phyloP scores from a whole-genome alignment of 2,329 filamentous ascomycete species.

The Sclerotiophoma versabilis region DNA sequence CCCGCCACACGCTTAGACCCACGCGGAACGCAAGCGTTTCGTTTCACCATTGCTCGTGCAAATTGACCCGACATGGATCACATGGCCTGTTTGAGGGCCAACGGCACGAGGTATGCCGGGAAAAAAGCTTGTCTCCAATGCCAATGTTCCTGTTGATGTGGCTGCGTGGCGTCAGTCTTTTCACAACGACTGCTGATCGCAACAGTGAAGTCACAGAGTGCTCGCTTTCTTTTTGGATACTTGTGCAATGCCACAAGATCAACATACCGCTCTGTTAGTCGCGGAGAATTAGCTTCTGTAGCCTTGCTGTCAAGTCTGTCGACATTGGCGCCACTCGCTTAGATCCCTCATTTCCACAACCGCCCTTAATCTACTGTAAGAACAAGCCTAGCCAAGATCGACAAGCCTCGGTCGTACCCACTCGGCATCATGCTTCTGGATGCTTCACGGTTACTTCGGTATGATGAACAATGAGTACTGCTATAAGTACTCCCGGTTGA shows the following conservation, averaged over 20 bases:
- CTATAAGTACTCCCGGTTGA: constrained; percentile 25
- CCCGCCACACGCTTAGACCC: constrained; percentile 20
- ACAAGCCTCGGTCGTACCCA: constrained; percentile 30
- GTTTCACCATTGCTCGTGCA: constrained; percentile 31
- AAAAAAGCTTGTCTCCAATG: constrained; percentile 16
- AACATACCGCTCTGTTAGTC: background rate
- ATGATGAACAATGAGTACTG: background rate
- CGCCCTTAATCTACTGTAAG: constrained; percentile 30
- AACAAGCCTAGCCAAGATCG: constrained; percentile 38
- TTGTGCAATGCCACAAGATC: background rate
- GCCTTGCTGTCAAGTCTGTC: background rate
- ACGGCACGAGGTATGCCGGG: constrained; percentile 20
- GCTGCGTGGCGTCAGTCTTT: constrained; percentile 7
- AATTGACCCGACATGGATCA: constrained; percentile 20
- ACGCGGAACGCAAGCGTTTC: constrained; percentile 10
- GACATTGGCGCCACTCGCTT: constrained; percentile 16
- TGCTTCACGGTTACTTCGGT: background rate
- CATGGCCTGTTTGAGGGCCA: constrained; percentile 6
- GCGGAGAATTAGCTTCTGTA: constrained; percentile 5
- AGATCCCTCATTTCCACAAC: constrained; percentile 20
- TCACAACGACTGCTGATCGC: background rate
- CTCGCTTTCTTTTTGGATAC: background rate
- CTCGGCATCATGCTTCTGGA: constrained; percentile 8
- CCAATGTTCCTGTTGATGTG: constrained; percentile 8
- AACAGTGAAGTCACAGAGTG: background rate